Evolutionary conservation across 306 rosid species (phyloP).

Genomic region (Prunus persica): DNA sequence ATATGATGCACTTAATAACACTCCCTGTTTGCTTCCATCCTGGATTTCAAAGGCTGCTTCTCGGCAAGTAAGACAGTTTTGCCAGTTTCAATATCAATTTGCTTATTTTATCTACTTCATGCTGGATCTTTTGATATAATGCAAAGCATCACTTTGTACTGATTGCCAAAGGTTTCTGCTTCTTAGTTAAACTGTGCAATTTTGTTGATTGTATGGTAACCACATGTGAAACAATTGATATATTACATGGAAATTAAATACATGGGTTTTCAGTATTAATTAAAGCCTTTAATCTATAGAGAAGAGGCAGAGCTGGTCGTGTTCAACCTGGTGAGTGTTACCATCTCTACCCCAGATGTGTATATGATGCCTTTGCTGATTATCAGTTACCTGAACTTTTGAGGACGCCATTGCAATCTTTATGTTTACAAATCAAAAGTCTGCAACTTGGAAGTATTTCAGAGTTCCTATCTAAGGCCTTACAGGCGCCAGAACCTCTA

Average conservation of each 20-base stretch:
- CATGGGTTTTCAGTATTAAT: neutral
- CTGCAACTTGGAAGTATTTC: conserved; percentile 91
- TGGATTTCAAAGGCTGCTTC: conserved; percentile 69
- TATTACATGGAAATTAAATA: neutral
- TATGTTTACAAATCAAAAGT: conserved; percentile 94
- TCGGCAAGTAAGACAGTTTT: conserved; percentile 44
- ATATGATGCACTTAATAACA: conserved; percentile 66
- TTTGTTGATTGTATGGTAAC: neutral
- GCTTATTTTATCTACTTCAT: neutral
- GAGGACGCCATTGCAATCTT: conserved; percentile 95
- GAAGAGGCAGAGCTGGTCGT: conserved; percentile 99
- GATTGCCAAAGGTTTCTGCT: neutral
- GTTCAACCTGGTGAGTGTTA: conserved; percentile 93
- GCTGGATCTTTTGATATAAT: conserved; percentile 1
- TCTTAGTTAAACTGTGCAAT: neutral
- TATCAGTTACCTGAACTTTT: conserved; percentile 92
- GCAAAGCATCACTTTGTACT: neutral
- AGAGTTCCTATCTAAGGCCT: conserved; percentile 81
- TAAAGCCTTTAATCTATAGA: conserved; percentile 42
- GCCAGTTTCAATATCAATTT: neutral
- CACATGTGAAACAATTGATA: neutral
- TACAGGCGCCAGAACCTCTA: conserved; percentile 87
- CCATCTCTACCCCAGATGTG: conserved; percentile 91
- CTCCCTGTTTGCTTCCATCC: conserved; percentile 64
- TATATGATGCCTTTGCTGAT: conserved; percentile 78